Conservation (phyloP, 202 grass and related monocot species). For the Panicum virgatum region DNA sequence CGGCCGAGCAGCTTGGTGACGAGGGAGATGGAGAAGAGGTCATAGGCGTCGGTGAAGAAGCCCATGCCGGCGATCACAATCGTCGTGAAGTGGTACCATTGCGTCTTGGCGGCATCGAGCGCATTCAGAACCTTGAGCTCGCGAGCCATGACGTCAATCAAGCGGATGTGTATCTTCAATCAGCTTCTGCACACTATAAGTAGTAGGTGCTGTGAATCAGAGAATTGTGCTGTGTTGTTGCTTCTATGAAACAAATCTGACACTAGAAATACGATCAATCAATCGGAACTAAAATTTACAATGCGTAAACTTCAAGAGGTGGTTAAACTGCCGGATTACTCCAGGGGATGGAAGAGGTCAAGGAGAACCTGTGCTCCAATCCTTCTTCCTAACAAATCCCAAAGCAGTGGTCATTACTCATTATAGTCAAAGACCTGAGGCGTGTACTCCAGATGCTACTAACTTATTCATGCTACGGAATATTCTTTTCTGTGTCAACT, state of each 20-base stretch:
- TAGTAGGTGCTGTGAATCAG: background rate
- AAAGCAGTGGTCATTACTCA: background rate
- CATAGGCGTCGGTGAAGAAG: background rate
- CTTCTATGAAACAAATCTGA: background rate
- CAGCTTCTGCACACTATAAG: background rate
- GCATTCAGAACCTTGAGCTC: background rate
- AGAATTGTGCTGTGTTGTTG: background rate
- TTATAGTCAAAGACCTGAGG: background rate
- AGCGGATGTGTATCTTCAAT: too few species aligned
- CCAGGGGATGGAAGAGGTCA: background rate
- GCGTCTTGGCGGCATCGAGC: background rate
- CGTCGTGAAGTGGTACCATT: background rate
- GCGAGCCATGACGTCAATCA: background rate
- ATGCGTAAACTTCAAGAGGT: background rate
- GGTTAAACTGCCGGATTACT: background rate
- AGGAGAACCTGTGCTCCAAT: background rate
- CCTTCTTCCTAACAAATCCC: background rate
- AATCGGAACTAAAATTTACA: background rate
- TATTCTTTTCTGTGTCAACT: background rate
- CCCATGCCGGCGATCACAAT: background rate
- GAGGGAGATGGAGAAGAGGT: background rate
- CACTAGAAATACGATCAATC: background rate
- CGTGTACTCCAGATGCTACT: background rate
- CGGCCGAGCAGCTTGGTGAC: constrained; percentile 41
- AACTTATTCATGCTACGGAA: background rate